Evolutionary conservation across 768 basidiomycete species (phyloP), one percentile per base, ranked within the genome.

Genomic region (Lactarius trivialis): DNA sequence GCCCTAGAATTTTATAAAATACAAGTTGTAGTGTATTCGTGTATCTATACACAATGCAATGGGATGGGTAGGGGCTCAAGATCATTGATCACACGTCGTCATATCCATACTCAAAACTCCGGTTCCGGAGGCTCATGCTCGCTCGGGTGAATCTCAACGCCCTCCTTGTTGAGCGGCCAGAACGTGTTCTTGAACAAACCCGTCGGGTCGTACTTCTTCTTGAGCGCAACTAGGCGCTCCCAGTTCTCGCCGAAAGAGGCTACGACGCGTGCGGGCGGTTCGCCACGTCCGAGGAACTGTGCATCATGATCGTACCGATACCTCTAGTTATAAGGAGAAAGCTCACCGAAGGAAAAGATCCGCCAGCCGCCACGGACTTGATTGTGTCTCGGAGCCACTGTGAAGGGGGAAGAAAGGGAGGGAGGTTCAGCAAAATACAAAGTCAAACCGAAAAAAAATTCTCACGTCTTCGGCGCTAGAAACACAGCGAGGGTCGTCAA

Each of bases 341-440:
- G 80, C 87, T 74, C 71, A 93, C 93, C 67, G 88, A 89, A 7
- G 93, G 93, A 70, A 86, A 82, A 2, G 92, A 88, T 24, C 91
- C 92, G 32, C 93, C 93, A 49, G 85, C 74, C 41, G 86, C 82
- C 30, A 89, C 83, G 1, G 85, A 82, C 64, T 82, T 78, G 60
- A 95, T 78, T 4, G 89, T 89, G 4, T 79, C 82, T 19, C 82
- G 74, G 60, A 96, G 89, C 93, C 93, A 96, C 84, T 92, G 56
- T 28, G 19, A 9, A 7, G 8, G n/a, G 17, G 19, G 60, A 4
- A 36, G 19, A 50, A 28, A 11, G 49, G 49, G 49, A 28, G 28
- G 49, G 5, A 21, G 65, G 11, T 17, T 14, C 41, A 60, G 54
- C 68, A 60, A 32, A 53, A 45, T 32, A 26, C 26, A 12, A 33